These are phyloP conservation scores for Epichloe baconii DNA, from an alignment of 2,329 filamentous ascomycete genomes.

Conservation along the genomic window DNA sequence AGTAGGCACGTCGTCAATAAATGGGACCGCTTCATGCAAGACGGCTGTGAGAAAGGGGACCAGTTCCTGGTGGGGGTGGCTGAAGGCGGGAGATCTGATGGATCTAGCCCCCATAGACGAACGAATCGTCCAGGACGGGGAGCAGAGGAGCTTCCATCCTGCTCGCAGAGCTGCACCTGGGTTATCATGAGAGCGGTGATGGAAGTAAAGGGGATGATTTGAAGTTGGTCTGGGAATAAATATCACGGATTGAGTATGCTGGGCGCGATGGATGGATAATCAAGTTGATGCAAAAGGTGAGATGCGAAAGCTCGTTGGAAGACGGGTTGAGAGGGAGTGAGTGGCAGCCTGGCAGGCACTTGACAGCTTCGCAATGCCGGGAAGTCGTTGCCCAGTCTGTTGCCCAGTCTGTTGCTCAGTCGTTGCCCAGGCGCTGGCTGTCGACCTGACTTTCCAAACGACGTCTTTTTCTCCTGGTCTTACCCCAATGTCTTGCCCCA, in stretches of 20 bases:
- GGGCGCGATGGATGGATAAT: too few species aligned
- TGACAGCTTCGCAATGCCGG: too few species aligned
- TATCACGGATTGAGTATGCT: neutral
- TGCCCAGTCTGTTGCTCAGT: too few species aligned
- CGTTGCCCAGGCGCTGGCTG: too few species aligned
- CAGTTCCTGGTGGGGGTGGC: constrained; percentile 29
- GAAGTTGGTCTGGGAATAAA: neutral
- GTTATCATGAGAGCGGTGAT: neutral
- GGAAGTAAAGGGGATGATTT: neutral
- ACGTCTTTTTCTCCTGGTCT: too few species aligned
- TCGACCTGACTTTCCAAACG: too few species aligned
- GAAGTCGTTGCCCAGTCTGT: too few species aligned
- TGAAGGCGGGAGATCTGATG: constrained; percentile 32
- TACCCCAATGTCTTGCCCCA: neutral
- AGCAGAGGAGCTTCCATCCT: neutral
- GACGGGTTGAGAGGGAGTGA: too few species aligned
- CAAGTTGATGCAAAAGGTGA: too few species aligned
- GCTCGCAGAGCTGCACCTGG: constrained; percentile 7
- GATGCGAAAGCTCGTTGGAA: too few species aligned
- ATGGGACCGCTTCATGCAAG: constrained; percentile 44
- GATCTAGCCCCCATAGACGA: constrained; percentile 38
- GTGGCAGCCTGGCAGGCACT: too few species aligned
- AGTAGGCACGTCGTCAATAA: constrained; percentile 39
- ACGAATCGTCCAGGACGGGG: constrained; percentile 32
- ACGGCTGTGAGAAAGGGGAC: constrained; percentile 37